phyloP scores from a whole-genome alignment of 2,329 filamentous ascomycete genomes.

The Lachnellula arida region DNA sequence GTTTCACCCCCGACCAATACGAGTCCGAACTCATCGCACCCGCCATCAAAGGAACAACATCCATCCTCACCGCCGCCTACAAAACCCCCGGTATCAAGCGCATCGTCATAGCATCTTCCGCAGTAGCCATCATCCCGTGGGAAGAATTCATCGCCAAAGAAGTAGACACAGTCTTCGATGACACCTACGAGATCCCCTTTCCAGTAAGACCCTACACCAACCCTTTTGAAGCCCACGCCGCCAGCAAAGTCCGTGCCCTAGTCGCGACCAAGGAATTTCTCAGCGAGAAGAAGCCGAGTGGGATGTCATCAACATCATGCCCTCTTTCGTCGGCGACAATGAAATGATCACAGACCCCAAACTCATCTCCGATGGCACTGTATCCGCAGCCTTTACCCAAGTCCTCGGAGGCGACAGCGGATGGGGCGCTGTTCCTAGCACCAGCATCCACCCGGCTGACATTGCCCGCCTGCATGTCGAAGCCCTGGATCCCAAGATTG shows the following conservation, averaged over 20 bases:
- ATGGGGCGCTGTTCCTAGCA: slow-evolving; percentile 16
- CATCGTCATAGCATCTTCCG: slow-evolving; percentile 41
- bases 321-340: slow-evolving; percentile 22
- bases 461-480: slow-evolving; percentile 21
- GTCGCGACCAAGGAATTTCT: slow-evolving; percentile 26
- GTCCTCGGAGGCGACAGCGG: slow-evolving; percentile 18
- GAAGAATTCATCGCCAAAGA: slow-evolving; percentile 19
- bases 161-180: slow-evolving; percentile 22
- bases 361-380: slow-evolving; percentile 14
- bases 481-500: slow-evolving; percentile 18
- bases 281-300: slow-evolving; percentile 15
- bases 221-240: slow-evolving; percentile 30
- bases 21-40: slow-evolving; percentile 30
- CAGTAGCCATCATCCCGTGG: slow-evolving; percentile 39
- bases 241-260: slow-evolving; percentile 29
- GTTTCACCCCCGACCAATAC: slow-evolving; percentile 44
- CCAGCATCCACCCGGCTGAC: slow-evolving; percentile 21
- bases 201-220: slow-evolving; percentile 16
- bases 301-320: slow-evolving; percentile 25
- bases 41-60: slow-evolving; percentile 34
- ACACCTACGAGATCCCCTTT: slow-evolving; percentile 17
- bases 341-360: slow-evolving; percentile 18
- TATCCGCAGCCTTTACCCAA: slow-evolving; percentile 14
- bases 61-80: slow-evolving; percentile 36
- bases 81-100: slow-evolving; percentile 35